Evolutionary conservation across 1,284 basidiomycete species (phyloP), one percentile per base, ranked within the genome.

Genomic region (Apiotrichum montevideense): DNA sequence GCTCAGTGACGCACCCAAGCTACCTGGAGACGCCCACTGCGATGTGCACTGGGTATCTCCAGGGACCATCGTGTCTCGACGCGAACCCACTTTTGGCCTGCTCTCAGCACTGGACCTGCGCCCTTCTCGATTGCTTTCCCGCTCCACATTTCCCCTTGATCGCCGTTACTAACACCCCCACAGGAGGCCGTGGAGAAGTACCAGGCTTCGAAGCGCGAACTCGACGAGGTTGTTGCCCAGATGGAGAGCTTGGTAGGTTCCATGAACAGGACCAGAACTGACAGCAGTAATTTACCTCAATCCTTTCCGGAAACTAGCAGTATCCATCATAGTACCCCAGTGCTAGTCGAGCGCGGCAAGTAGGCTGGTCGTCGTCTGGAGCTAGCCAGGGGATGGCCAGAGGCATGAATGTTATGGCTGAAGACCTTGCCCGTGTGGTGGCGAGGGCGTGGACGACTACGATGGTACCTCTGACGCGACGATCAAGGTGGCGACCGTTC

Each of bases 221-320:
- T 98, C 77, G 89, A 92, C 74, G 91, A 95, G 66, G 85, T 98
- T 57, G 86, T 87, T 62, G 71, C 79, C 61, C 84, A 80, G 77
- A 90, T 96, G 89, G 85, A 87, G 75, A 84, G 84, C 69, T 78
- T 95, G 61, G 75, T 77, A 53, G 62, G 74, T 68, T 47, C 4
- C 34, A 3, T 13, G 34, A 15, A 21, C 3, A 13, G 46, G 4
- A 6, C 14, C 5, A 21, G 15, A 13, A 21, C 32, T 33, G 45
- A 29, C 46, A 14, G 8, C 29, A 15, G 8, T 33, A 15, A 32
- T 35, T 14, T 33, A 33, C 11, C 9, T 32, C 14, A 34, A 4
- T 4, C 15, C 15, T 39, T 7, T 8, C 37, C 13, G 13, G 13
- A 39, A 7, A 39, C 37, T 39, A 39, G 7, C 7, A 7, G 37